A percentile compares a stretch with the other conserved stretches of the same genome.
phyloP scores from a whole-genome alignment of 176 grass and related monocot genomes.

The Oryza officinalis region DNA sequence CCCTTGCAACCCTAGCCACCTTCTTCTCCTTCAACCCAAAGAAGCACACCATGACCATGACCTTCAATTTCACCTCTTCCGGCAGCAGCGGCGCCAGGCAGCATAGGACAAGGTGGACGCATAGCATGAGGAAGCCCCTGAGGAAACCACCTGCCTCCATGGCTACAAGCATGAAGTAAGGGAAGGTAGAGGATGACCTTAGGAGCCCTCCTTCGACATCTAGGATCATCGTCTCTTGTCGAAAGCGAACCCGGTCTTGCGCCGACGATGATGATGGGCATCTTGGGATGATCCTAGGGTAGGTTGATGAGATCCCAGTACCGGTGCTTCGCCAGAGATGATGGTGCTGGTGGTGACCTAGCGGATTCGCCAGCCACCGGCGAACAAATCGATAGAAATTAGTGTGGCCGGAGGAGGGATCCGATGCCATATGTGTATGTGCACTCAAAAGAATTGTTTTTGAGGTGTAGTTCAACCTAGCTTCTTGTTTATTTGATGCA shows the following conservation, averaged over 20 bases:
- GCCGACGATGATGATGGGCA: conserved; percentile 1
- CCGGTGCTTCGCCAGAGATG: conserved; percentile 33
- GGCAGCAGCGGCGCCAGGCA: conserved; percentile 27
- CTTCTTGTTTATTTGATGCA: conserved; percentile 29
- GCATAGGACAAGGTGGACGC: conserved; percentile 53
- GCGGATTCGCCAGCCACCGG: conserved; percentile 29
- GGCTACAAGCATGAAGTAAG: conserved; percentile 86
- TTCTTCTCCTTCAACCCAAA: conserved; percentile 54
- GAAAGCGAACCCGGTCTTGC: conserved; percentile 29
- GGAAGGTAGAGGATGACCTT: conserved; percentile 63
- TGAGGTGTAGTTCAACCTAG: conserved; percentile 1
- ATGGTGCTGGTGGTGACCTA: background rate
- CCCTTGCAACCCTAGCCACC: conserved; percentile 54
- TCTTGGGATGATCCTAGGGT: conserved; percentile 27
- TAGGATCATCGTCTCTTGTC: conserved; percentile 52
- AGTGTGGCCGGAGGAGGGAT: conserved; percentile 44
- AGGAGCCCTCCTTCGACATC: conserved; percentile 78
- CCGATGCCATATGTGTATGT: conserved; percentile 45
- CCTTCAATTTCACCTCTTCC: conserved; percentile 38
- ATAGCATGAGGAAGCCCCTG: conserved; percentile 69
- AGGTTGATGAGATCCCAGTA: background rate
- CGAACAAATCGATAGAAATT: conserved; percentile 44
- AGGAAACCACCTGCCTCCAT: conserved; percentile 74
- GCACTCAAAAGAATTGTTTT: background rate
- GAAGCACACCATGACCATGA: conserved; percentile 71